Conservation (phyloP, 2,329 filamentous ascomycete species). For the Aspergillus sp. region DNA sequence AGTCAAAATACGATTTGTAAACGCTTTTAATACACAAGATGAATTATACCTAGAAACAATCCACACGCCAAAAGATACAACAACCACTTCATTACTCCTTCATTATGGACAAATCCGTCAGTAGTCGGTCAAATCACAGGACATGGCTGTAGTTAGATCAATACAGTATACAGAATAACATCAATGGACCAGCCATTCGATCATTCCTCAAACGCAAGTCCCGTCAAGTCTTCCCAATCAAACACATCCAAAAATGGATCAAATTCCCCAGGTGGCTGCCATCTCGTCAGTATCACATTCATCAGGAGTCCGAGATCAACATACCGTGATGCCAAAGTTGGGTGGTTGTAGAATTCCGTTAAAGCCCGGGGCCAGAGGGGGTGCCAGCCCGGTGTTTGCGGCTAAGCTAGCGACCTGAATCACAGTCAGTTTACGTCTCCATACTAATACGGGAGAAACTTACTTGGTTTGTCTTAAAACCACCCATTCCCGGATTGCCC, state of each 20-base stretch:
- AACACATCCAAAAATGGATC: slow-evolving; percentile 32
- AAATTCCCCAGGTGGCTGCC: slow-evolving; percentile 22
- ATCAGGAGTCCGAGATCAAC: not conserved
- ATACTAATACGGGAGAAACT: not conserved
- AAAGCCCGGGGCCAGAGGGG: slow-evolving; percentile 17
- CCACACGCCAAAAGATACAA: too few relatives aligned
- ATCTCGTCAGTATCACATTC: slow-evolving; percentile 3
- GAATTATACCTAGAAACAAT: too few relatives aligned
- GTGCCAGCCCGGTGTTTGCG: slow-evolving; percentile 14
- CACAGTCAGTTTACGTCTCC: not conserved
- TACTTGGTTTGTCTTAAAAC: slow-evolving; percentile 27
- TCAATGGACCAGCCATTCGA: slow-evolving; percentile 2
- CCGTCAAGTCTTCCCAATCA: slow-evolving; percentile 29
- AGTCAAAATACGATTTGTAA: too few relatives aligned
- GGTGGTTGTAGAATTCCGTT: slow-evolving; percentile 16
- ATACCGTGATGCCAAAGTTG: slow-evolving; percentile 20
- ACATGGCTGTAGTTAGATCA: slow-evolving; percentile 8
- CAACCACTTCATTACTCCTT: too few relatives aligned
- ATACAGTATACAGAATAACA: not conserved
- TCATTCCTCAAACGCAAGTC: slow-evolving; percentile 19
- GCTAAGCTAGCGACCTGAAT: slow-evolving; percentile 16
- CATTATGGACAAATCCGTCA: not conserved
- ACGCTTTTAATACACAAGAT: too few relatives aligned
- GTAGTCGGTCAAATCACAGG: slow-evolving; percentile 5
- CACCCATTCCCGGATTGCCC: slow-evolving; percentile 23